These are phyloP conservation scores for Tetrapyrgos nigripes DNA, from an alignment of 1,284 basidiomycete species.

Conservation along the genomic window DNA sequence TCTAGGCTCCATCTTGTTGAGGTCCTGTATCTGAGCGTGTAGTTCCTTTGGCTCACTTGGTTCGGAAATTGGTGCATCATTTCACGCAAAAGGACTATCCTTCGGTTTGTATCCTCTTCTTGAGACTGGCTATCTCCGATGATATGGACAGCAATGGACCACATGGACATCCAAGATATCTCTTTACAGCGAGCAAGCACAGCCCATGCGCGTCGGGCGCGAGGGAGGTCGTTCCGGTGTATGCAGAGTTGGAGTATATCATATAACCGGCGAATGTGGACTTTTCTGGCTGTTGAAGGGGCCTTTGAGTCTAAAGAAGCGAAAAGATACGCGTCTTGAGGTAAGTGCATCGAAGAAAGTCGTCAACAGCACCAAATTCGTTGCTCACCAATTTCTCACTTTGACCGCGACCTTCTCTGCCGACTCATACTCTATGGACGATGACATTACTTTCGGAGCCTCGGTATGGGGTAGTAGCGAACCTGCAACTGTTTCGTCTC, in stretches of 20 bases:
- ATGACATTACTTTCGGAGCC: conserved; percentile 73
- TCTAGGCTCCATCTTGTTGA: conserved; percentile 46
- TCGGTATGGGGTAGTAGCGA: conserved; percentile 72
- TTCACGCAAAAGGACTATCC: conserved; percentile 65
- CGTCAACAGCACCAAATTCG: not conserved
- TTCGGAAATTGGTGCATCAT: conserved; percentile 74
- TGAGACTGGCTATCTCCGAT: conserved; percentile 46
- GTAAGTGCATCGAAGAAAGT: not conserved
- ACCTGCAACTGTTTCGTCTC: conserved; percentile 28
- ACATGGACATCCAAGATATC: conserved; percentile 77
- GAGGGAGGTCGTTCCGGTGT: conserved; percentile 67
- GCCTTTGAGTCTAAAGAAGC: conserved; percentile 49
- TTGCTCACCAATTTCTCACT: not conserved
- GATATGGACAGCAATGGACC: conserved; percentile 73
- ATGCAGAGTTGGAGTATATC: conserved; percentile 80
- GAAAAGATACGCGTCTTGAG: conserved; percentile 55
- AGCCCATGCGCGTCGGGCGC: conserved; percentile 79
- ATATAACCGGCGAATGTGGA: conserved; percentile 75
- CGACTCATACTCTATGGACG: conserved; percentile 56
- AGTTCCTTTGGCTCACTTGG: conserved; percentile 52
- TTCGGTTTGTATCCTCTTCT: conserved; percentile 38
- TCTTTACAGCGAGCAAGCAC: conserved; percentile 87
- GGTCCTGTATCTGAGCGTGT: not conserved
- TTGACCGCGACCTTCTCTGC: conserved; percentile 2
- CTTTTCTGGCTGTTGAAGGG: conserved; percentile 60